phyloP scores from a whole-genome alignment of 768 basidiomycete species.

The Fomitopsis pulvina region DNA sequence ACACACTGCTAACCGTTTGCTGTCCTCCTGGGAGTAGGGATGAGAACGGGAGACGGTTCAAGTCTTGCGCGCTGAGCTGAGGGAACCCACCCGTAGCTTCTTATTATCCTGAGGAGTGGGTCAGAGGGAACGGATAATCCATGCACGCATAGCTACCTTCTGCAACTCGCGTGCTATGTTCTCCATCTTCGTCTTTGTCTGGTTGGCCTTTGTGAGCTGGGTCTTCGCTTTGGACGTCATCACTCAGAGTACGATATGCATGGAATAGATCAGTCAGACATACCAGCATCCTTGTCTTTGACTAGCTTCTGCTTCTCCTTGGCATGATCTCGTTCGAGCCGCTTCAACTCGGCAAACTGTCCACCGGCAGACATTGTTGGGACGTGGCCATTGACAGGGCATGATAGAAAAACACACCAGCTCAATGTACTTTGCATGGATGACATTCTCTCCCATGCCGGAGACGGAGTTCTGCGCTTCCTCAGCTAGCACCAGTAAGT shows the following conservation, averaged over 20 bases:
- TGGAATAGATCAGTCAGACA: slow-evolving; percentile 10
- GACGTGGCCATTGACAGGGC: not conserved
- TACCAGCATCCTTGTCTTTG: slow-evolving; percentile 89
- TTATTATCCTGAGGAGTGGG: slow-evolving; percentile 68
- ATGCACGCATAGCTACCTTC: slow-evolving; percentile 47
- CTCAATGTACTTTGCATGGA: slow-evolving; percentile 85
- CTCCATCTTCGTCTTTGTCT: slow-evolving; percentile 87
- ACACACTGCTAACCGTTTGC: slow-evolving; percentile 69
- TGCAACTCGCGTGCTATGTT: slow-evolving; percentile 84
- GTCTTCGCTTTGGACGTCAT: slow-evolving; percentile 56
- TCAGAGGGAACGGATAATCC: slow-evolving; percentile 10
- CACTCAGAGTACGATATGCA: slow-evolving; percentile 7
- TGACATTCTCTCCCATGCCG: slow-evolving; percentile 74
- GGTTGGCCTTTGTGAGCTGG: slow-evolving; percentile 82
- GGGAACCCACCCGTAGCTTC: slow-evolving; percentile 60
- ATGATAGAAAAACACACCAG: slow-evolving; percentile 45
- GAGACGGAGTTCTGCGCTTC: slow-evolving; percentile 84
- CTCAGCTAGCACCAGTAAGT: slow-evolving; percentile 47
- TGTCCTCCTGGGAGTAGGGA: slow-evolving; percentile 58
- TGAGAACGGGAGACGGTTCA: slow-evolving; percentile 21
- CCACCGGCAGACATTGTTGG: no score
- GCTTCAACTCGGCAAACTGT: slow-evolving; percentile 85
- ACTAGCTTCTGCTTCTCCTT: slow-evolving; percentile 88
- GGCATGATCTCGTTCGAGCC: slow-evolving; percentile 80
- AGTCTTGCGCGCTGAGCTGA: slow-evolving; percentile 36